A percentile compares a stretch with the other conserved stretches of the same genome.
Evolutionary conservation across 352 stramenopile genomes (phyloP).

Genomic region (Phytophthora colocasiae): DNA sequence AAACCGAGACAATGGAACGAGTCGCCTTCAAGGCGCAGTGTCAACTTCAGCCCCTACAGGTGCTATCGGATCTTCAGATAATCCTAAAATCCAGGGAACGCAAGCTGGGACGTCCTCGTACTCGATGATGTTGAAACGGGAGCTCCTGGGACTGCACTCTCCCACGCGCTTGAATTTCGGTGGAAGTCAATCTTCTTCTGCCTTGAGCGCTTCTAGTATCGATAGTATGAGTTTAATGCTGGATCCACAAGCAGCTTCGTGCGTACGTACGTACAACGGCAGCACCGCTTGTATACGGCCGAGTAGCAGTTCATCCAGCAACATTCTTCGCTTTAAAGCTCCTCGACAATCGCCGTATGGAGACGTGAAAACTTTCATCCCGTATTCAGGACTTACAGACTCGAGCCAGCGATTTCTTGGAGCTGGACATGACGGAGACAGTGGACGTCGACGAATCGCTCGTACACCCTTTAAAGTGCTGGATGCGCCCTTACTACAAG

Average conservation of each 20-base stretch:
- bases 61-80: slow-evolving; percentile 11
- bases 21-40: slow-evolving; percentile 7
- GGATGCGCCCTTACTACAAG: slow-evolving; percentile 95
- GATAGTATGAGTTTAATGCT: slow-evolving; percentile 39
- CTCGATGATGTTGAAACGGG: slow-evolving; percentile 82
- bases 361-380: slow-evolving; percentile 63
- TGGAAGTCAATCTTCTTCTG: slow-evolving; percentile 19
- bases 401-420: slow-evolving; percentile 42
- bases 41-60: slow-evolving; percentile 6
- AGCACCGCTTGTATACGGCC: slow-evolving; percentile 41
- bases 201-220: slow-evolving; percentile 25
- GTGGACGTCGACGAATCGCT: slow-evolving; percentile 79
- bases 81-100: slow-evolving; percentile 26
- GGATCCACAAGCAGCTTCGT: slow-evolving; percentile 29
- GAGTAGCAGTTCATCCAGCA: slow-evolving; percentile 51
- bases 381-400: slow-evolving; percentile 52
- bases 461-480: slow-evolving; percentile 98
- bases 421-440: slow-evolving; percentile 24
- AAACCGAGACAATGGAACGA: slow-evolving; percentile 18
- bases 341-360: slow-evolving; percentile 64
- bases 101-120: slow-evolving; percentile 44
- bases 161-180: slow-evolving; percentile 42
- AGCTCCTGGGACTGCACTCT: slow-evolving; percentile 73
- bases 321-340: slow-evolving; percentile 81
- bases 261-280: slow-evolving; percentile 38